Percentiles rank a stretch among this genome's conserved stretches.
phyloP scores from a whole-genome alignment of 371 early-diverging fungal species.

The Amoeboaphelidium occidentale region DNA sequence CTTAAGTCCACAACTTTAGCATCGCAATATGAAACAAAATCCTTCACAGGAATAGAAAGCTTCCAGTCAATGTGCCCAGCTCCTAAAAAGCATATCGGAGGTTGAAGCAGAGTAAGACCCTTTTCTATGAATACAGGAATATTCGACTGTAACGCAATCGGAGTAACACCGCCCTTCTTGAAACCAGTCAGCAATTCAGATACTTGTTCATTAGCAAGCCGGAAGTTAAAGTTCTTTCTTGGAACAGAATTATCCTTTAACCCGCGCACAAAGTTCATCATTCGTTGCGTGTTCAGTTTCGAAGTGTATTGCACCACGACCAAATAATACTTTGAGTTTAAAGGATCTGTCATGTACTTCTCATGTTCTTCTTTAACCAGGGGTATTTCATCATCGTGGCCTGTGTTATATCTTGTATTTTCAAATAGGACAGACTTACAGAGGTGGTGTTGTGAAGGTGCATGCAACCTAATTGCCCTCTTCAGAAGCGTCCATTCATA shows the following conservation, averaged over 20 bases:
- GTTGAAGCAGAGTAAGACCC: slow-evolving; percentile 14
- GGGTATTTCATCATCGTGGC: not conserved
- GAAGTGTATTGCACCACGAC: slow-evolving; percentile 32
- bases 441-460: slow-evolving; percentile 40
- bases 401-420: slow-evolving; percentile 29
- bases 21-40: too few species aligned
- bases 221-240: slow-evolving; percentile 16
- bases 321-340: slow-evolving; percentile 11
- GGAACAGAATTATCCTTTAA: slow-evolving; percentile 7
- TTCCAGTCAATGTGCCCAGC: slow-evolving; percentile 78
- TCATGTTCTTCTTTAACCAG: slow-evolving; percentile 19
- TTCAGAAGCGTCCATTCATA: slow-evolving; percentile 44
- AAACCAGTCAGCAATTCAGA: slow-evolving; percentile 32
- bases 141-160: slow-evolving; percentile 22
- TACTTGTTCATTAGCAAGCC: slow-evolving; percentile 20
- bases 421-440: slow-evolving; percentile 58
- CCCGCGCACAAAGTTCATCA: slow-evolving; percentile 31
- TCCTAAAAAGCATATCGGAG: slow-evolving; percentile 52
- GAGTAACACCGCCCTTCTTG: slow-evolving; percentile 36
- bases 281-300: slow-evolving; percentile 33
- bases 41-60: slow-evolving; percentile 34
- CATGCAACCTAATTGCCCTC: slow-evolving; percentile 32
- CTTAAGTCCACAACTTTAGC: too few species aligned
- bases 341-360: slow-evolving; percentile 16
- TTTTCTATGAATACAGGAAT: slow-evolving; percentile 38